Evolutionary conservation across 2,329 filamentous ascomycete species (phyloP).

Genomic region (Onygenales sp.): DNA sequence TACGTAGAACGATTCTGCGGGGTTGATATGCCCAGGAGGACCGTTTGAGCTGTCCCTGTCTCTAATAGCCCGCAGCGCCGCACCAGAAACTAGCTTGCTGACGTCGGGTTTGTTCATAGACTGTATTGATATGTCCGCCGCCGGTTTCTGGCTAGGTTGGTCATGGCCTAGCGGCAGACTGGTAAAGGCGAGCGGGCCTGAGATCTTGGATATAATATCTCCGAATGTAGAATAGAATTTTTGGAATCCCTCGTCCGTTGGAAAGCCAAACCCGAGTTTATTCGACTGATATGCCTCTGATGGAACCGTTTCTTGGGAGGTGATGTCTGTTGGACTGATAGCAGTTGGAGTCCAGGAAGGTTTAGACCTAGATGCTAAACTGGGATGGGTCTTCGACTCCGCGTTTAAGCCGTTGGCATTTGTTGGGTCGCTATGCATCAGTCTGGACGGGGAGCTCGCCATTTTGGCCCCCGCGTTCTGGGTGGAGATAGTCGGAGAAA

Average conservation of each 20-base stretch:
- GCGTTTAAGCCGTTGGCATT: slow-evolving; percentile 11
- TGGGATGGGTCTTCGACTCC: slow-evolving; percentile 10
- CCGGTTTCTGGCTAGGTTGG: slow-evolving; percentile 28
- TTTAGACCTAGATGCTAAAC: slow-evolving; percentile 16
- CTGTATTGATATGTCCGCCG: slow-evolving; percentile 27
- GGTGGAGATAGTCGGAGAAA: slow-evolving; percentile 62
- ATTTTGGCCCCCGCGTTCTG: slow-evolving; percentile 64
- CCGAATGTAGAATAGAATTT: slow-evolving; percentile 90
- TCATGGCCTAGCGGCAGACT: slow-evolving; percentile 66
- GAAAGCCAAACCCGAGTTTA: slow-evolving; percentile 12
- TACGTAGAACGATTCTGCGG: slow-evolving; percentile 73
- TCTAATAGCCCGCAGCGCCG: slow-evolving; percentile 68
- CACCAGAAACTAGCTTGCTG: slow-evolving; percentile 72
- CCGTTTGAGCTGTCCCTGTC: slow-evolving; percentile 53
- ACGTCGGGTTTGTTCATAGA: slow-evolving; percentile 59
- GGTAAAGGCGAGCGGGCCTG: slow-evolving; percentile 84
- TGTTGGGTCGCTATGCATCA: slow-evolving; percentile 21
- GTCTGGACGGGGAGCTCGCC: slow-evolving; percentile 43
- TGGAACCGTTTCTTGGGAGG: slow-evolving; percentile 23
- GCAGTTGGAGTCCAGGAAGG: slow-evolving; percentile 27
- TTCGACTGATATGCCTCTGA: slow-evolving; percentile 20
- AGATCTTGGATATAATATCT: slow-evolving; percentile 76
- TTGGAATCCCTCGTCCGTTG: slow-evolving; percentile 68
- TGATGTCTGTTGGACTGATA: slow-evolving; percentile 24
- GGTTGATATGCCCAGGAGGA: slow-evolving; percentile 42